Evolutionary conservation across 2,329 filamentous ascomycete species (phyloP).

Genomic region (Aspergillus fructus): DNA sequence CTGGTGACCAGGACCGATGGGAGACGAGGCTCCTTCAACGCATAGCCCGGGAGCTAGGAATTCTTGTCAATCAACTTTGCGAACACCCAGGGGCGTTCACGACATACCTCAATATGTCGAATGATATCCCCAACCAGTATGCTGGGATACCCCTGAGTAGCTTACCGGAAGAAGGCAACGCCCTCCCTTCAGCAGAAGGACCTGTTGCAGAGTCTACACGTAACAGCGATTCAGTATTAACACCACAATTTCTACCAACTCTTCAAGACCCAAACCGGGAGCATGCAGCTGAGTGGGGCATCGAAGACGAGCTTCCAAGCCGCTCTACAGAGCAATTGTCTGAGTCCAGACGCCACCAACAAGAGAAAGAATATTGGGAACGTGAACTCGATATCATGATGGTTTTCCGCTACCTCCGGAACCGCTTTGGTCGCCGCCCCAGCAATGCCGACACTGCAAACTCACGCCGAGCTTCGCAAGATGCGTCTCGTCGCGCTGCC

Average conservation of each 20-base stretch:
- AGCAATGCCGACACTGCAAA: slow-evolving; percentile 34
- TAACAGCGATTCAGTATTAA: slow-evolving; percentile 29
- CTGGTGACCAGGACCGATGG: slow-evolving; percentile 34
- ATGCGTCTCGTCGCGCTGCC: slow-evolving; percentile 73
- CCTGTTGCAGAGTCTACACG: slow-evolving; percentile 18
- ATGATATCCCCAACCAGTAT: slow-evolving; percentile 66
- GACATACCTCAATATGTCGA: slow-evolving; percentile 68
- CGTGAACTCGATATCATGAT: slow-evolving; percentile 85
- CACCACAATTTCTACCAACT: slow-evolving; percentile 53
- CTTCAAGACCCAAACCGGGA: slow-evolving; percentile 39
- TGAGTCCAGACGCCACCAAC: slow-evolving; percentile 47
- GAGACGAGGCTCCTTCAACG: slow-evolving; percentile 75
- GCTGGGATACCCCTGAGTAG: slow-evolving; percentile 66
- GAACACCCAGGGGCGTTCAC: slow-evolving; percentile 87
- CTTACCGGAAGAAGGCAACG: slow-evolving; percentile 26
- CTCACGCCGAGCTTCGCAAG: slow-evolving; percentile 52
- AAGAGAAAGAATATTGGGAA: slow-evolving; percentile 82
- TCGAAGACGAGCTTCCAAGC: slow-evolving; percentile 55
- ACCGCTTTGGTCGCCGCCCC: slow-evolving; percentile 63
- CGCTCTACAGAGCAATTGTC: slow-evolving; percentile 27
- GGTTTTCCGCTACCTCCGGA: slow-evolving; percentile 83
- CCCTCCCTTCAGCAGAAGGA: slow-evolving; percentile 13
- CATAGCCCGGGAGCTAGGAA: slow-evolving; percentile 81
- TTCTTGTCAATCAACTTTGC: slow-evolving; percentile 78
- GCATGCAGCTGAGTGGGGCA: slow-evolving; percentile 64